Base-by-base conservation (phyloP, 2,329 filamentous ascomycete species). In the Capronia epimyces region DNA sequence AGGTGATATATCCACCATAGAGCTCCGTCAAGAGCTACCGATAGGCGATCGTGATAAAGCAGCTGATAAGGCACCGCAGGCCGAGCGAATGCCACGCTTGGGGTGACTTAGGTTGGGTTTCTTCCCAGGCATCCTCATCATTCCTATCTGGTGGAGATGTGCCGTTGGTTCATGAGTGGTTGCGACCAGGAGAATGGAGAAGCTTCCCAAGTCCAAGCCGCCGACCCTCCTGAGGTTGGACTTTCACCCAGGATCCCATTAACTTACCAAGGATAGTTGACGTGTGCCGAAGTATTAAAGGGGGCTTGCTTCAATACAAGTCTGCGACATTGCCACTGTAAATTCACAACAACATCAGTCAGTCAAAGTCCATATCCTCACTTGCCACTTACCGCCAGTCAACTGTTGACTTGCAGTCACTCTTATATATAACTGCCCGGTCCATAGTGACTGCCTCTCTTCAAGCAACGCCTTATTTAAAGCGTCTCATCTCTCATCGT, bases 21-120 rank as follows among this genome's bases (percentile, higher is more conserved):
- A 21, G 49, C 45, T 16, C 49, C 15, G 13, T 43, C 36, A 49
- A 39, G 31, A 44, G 18, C 45, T 43, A 18, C 34, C 44, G 46
- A 49, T 55, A 52, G 47, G 51, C 43, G 16, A 58, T 58, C 54
- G 51, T 53, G 42, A 58, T 61, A 51, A 56, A 51, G 37, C 16
- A 15, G 34, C 27, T 50, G 50, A 58, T 55, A 53, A 58, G 50
- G 45, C 41, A 40, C 27, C 13, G 15, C 24, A 20, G 10, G 21
- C 34, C 45, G 37, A 47, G 32, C 47, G 50, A 49, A 46, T 49
- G 48, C 40, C 46, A 46, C 29, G 25, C 49, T 37, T 10, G 31
- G 39, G 27, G 42, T 43, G 42, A 27, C 41, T 42, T 36, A 10
- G 25, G 27, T 27, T 34, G 10, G 39, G 39, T 50, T 25, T 21